These are phyloP conservation scores for Spizellomyces punctatus DNA, from an alignment of 192 early-diverging fungal genomes.

Conservation along the genomic window DNA sequence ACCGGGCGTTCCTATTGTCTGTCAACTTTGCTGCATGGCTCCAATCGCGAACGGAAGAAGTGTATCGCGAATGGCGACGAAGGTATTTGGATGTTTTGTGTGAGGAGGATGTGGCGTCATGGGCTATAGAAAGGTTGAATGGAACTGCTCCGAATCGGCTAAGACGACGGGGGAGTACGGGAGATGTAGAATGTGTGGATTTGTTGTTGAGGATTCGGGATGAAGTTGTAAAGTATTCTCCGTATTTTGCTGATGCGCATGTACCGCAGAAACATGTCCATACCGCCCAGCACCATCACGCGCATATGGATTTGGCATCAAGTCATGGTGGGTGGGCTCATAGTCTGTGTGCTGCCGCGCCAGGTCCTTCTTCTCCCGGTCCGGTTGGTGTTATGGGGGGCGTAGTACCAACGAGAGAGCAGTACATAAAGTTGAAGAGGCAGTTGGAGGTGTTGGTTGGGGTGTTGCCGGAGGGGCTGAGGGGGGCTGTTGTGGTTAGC, in stretches of 20 bases:
- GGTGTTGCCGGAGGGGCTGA: constrained; percentile 45
- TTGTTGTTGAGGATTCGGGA: constrained; percentile 65
- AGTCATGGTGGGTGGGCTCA: constrained; percentile 12
- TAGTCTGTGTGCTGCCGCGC: constrained; percentile 15
- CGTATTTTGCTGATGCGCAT: constrained; percentile 8
- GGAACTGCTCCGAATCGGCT: not conserved
- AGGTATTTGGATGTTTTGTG: constrained; percentile 77
- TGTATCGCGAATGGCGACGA: constrained; percentile 77
- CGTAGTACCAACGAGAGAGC: constrained; percentile 44
- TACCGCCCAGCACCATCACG: not conserved
- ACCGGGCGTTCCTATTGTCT: constrained; percentile 85
- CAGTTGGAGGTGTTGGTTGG: constrained; percentile 42
- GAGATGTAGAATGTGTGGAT: constrained; percentile 72
- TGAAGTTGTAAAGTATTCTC: constrained; percentile 57
- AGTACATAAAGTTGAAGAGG: constrained; percentile 35
- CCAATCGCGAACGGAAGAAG: constrained; percentile 73
- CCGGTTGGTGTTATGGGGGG: constrained; percentile 33
- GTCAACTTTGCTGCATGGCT: constrained; percentile 98
- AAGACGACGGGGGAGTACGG: constrained; percentile 21
- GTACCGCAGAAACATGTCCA: not conserved
- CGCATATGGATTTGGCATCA: constrained; percentile 14
- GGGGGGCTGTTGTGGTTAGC: constrained; percentile 20
- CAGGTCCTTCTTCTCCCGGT: constrained; percentile 18
- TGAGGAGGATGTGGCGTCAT: constrained; percentile 54
- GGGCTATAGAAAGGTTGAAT: constrained; percentile 33